Conservation (phyloP, 768 basidiomycete genomes). For the Cystofilobasidium macerans region DNA sequence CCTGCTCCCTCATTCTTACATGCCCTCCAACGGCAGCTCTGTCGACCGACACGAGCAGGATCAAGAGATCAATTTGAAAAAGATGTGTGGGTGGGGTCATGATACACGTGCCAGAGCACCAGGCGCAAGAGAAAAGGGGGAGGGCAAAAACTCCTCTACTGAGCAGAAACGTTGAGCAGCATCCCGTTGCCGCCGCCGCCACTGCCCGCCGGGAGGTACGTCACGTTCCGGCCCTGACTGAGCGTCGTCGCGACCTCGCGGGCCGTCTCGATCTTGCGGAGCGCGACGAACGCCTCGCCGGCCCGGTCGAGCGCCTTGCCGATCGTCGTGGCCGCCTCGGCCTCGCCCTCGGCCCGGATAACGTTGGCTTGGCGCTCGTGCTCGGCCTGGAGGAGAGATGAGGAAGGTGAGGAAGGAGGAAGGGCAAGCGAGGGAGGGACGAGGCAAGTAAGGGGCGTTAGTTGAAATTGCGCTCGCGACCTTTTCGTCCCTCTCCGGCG, state of each 20-base stretch:
- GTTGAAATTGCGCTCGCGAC: no score
- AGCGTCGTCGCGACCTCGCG: constrained; percentile 90
- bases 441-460: no score
- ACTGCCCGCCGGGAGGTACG: constrained; percentile 83
- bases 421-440: no score
- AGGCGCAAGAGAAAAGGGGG: background rate
- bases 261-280: constrained; percentile 94
- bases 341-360: constrained; percentile 96
- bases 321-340: constrained; percentile 89
- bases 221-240: constrained; percentile 52
- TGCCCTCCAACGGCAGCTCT: no score
- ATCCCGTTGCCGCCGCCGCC: constrained; percentile 61
- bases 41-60: no score
- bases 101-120: background rate
- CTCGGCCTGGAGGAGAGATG: constrained; percentile 56
- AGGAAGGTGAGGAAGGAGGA: background rate
- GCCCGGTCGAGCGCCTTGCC: constrained; percentile 82
- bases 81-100: background rate
- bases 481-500: no score
- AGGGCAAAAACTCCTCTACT: constrained; percentile 8
- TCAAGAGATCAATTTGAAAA: background rate
- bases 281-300: constrained; percentile 86
- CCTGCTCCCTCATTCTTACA: no score
- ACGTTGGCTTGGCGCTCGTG: constrained; percentile 98
- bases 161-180: constrained; percentile 65